Percentiles rank a stretch among this genome's conserved stretches.
Evolutionary conservation across 176 grass and related monocot species (phyloP).

Genomic region (Ensete glaucum): DNA sequence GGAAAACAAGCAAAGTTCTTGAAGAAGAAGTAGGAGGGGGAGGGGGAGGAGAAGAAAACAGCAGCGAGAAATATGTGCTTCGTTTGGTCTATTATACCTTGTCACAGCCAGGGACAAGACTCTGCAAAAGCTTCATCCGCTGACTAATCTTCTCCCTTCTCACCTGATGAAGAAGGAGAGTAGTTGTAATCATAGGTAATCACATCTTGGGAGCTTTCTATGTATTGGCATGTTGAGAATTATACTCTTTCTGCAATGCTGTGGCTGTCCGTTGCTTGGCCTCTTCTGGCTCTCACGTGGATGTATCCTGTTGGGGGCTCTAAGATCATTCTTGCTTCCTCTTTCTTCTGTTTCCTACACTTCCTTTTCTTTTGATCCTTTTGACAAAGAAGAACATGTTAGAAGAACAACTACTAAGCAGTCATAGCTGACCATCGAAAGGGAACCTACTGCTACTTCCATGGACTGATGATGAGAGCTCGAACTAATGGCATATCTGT

Average conservation of each 20-base stretch:
- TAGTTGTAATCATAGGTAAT: no score
- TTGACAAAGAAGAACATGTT: not conserved
- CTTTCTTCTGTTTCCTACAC: constrained; percentile 6
- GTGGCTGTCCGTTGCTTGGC: constrained; percentile 89
- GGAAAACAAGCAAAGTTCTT: not conserved
- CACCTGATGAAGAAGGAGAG: constrained; percentile 31
- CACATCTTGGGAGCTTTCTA: no score
- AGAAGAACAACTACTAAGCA: not conserved
- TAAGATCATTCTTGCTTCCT: not conserved
- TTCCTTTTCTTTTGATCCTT: constrained; percentile 9
- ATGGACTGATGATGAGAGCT: not conserved
- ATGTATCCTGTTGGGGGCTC: constrained; percentile 62
- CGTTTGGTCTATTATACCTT: constrained; percentile 32
- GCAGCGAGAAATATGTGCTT: not conserved
- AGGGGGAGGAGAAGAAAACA: not conserved
- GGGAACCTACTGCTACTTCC: not conserved
- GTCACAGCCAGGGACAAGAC: constrained; percentile 86
- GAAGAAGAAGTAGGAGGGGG: no score
- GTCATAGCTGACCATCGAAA: not conserved
- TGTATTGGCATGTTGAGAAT: not conserved
- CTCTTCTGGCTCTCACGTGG: constrained; percentile 97
- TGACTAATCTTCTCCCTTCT: constrained; percentile 94
- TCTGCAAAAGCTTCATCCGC: constrained; percentile 93
- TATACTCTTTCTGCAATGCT: constrained; percentile 90
- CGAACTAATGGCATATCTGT: not conserved